Percentiles rank a stretch among this genome's conserved stretches.
Conservation (phyloP, 345 rosid genomes). For the Eutrema heterophyllum region DNA sequence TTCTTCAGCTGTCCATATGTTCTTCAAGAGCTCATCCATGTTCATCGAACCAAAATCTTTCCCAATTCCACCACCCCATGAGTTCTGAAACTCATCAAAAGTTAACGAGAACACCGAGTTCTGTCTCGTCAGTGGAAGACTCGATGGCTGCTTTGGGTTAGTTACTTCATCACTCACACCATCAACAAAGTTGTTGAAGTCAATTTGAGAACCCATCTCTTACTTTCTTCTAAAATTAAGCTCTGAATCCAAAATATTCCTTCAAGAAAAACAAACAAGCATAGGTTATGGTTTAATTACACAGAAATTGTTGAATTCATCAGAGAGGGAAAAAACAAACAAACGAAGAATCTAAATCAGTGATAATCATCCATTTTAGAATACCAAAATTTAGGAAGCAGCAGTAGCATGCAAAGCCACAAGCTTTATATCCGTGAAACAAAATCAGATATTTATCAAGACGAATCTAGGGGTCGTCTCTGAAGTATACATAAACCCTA, state of each 20-base stretch:
- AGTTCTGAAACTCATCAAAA: conserved; percentile 85
- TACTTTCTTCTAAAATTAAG: conserved; percentile 5
- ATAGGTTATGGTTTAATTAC: background rate
- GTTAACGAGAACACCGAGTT: conserved; percentile 78
- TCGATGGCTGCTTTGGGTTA: conserved; percentile 34
- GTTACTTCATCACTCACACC: conserved; percentile 39
- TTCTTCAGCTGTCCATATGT: conserved; percentile 80
- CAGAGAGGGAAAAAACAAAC: background rate
- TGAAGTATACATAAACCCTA: background rate
- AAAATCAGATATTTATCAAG: background rate
- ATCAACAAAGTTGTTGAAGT: conserved; percentile 35
- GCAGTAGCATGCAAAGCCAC: background rate
- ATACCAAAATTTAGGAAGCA: background rate
- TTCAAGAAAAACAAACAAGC: background rate
- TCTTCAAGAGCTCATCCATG: conserved; percentile 90
- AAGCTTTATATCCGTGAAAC: background rate
- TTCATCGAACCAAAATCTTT: conserved; percentile 98
- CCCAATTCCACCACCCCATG: conserved; percentile 62
- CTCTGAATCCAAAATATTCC: background rate
- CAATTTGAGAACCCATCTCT: conserved; percentile 33
- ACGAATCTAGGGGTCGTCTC: background rate
- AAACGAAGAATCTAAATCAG: background rate
- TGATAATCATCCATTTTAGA: background rate
- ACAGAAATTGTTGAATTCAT: background rate
- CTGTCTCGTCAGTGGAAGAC: conserved; percentile 48